Percentiles rank a stretch among this genome's conserved stretches.
Evolutionary conservation across 352 stramenopile genomes (phyloP).

Genomic region (Pythium monospermum): DNA sequence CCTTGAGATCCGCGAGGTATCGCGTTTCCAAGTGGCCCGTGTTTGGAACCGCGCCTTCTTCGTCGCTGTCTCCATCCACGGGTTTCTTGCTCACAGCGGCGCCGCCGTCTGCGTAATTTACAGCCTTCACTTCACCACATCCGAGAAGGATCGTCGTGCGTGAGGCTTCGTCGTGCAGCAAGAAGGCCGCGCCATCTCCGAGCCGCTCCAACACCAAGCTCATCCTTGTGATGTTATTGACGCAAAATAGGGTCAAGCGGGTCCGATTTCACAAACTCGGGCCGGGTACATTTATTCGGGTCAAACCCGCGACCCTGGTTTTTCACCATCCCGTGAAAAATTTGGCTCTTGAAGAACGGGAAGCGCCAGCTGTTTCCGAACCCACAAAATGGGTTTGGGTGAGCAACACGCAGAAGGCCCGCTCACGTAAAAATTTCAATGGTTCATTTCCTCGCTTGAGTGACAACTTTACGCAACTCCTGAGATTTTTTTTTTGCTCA

Average conservation of each 20-base stretch:
- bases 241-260: too few relatives aligned
- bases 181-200: slow-evolving; percentile 57
- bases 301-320: background rate
- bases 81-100: background rate
- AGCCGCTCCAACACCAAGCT: slow-evolving; percentile 62
- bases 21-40: slow-evolving; percentile 30
- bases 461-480: too few relatives aligned
- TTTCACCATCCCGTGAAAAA: background rate
- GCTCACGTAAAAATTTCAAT: too few relatives aligned
- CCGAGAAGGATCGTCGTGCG: slow-evolving; percentile 48
- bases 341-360: slow-evolving; percentile 5
- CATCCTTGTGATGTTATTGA: too few relatives aligned
- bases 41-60: slow-evolving; percentile 26
- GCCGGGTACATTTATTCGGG: too few relatives aligned
- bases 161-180: slow-evolving; percentile 55
- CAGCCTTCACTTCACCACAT: slow-evolving; percentile 42
- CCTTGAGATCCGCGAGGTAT: slow-evolving; percentile 57
- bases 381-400: too few relatives aligned
- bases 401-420: too few relatives aligned
- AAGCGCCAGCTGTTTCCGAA: background rate
- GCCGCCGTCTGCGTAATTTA: slow-evolving; percentile 14
- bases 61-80: slow-evolving; percentile 33
- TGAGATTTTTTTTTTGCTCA: too few relatives aligned
- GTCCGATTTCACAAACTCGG: too few relatives aligned
- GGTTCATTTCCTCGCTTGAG: background rate